Evolutionary conservation across 106 monocot genomes (phyloP), one percentile per base, ranked within the genome.

Genomic region (Amphibolis antarctica): DNA sequence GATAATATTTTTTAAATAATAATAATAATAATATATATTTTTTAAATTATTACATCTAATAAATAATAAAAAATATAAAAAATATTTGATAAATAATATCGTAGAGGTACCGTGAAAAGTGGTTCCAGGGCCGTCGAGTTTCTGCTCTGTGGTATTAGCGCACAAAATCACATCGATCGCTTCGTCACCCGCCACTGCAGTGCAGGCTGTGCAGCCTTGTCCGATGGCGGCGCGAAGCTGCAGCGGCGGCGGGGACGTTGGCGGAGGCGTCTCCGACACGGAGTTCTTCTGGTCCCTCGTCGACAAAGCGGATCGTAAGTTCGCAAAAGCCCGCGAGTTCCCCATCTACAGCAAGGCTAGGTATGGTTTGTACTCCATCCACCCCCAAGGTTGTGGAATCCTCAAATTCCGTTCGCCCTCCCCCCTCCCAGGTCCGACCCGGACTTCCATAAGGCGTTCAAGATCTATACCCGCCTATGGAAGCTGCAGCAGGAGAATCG

Each of bases 391-490:
- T 0, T 12, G 44, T 17, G 0, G 42, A 60, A 19, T 21, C n/a
- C 61, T 36, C 46, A 29, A 17, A 21, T 22, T n/a, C 12, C 20
- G n/a, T 9, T 55, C 21, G n/a, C 5, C 10, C 2, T 10, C 26
- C 10, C 19, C 17, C 12, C 14, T 10, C n/a, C 24, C 42, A 85
- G 82, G 46, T 69, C 71, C 26, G 82, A 80, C 25, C 36, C 65
- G 44, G 88, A 83, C 50, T 83, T 88, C 75, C 76, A 79, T 48
- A 93, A 93, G 77, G 81, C 69, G 19, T 94, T 94, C 79, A 75
- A 77, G 59, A 76, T 88, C 44, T 94, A 89, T 81, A 94, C 93
- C 47, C 56, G 75, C 3, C 83, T 94, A 17, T 94, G 93, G 93
- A 71, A 75, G 20, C 79, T 89, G 63, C 19, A 81, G 83, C 85